These are phyloP conservation scores for Logfia minima DNA, from an alignment of 129 eudicot genomes.

Conservation along the genomic window DNA sequence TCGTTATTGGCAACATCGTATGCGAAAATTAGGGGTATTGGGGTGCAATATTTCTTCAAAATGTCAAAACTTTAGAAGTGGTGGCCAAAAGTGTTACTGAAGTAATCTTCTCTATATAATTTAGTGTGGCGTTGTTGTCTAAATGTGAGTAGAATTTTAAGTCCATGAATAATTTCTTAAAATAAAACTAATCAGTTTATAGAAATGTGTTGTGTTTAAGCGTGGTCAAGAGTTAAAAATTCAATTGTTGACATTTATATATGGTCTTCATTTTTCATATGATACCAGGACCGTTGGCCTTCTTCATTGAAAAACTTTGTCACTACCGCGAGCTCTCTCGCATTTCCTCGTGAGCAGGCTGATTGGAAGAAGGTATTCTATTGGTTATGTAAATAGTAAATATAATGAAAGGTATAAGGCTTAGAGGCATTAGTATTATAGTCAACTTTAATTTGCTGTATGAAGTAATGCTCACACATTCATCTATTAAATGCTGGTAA, in stretches of 20 bases:
- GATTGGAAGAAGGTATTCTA: conserved; percentile 63
- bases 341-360: conserved; percentile 68
- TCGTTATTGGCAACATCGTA: not conserved
- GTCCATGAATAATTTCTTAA: not conserved
- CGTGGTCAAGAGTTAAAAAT: not conserved
- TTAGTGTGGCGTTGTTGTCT: too few species aligned
- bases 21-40: too few species aligned
- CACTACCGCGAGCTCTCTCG: conserved; percentile 46
- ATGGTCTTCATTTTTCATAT: conserved; percentile 14
- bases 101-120: not conserved
- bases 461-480: not conserved
- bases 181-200: not conserved
- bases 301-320: conserved; percentile 69
- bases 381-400: conserved; percentile 11
- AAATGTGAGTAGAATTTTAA: not conserved
- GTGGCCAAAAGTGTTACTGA: not conserved
- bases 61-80: too few species aligned
- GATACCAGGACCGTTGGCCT: conserved; percentile 71
- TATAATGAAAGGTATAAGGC: not conserved
- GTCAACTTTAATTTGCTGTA: not conserved
- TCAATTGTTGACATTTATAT: not conserved
- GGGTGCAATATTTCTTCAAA: too few species aligned
- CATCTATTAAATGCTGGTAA: not conserved
- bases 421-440: not conserved
- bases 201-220: not conserved